Conservation (phyloP, 2,329 filamentous ascomycete genomes). For the Exserohilum rostratum region DNA sequence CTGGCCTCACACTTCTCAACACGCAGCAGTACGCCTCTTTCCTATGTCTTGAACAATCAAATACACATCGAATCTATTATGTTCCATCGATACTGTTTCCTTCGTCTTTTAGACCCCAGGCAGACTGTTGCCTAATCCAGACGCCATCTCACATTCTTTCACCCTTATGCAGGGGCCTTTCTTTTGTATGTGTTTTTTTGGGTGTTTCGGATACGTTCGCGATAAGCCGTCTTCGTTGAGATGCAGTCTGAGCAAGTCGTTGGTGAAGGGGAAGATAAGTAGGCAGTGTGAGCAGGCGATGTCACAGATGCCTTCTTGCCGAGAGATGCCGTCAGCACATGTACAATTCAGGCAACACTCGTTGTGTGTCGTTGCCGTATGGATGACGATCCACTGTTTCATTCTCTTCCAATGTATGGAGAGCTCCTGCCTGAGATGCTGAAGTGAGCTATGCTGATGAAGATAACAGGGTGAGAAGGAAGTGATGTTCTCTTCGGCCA, state of each 20-base stretch:
- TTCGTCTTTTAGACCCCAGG: background rate
- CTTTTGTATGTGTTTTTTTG: background rate
- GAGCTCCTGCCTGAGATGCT: background rate
- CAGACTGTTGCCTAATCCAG: background rate
- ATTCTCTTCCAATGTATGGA: background rate
- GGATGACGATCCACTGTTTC: background rate
- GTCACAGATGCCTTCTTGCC: too few relatives aligned
- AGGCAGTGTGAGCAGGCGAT: background rate
- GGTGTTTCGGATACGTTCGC: constrained; percentile 7
- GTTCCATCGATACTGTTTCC: background rate
- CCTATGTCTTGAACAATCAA: background rate
- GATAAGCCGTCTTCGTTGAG: background rate
- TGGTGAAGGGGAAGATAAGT: background rate
- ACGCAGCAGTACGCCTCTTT: too few relatives aligned
- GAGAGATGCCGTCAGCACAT: background rate
- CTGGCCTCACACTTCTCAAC: too few relatives aligned
- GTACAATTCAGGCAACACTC: too few relatives aligned
- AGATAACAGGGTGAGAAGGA: background rate
- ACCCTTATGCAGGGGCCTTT: background rate
- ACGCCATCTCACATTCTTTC: background rate
- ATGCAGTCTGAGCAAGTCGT: background rate
- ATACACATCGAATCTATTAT: background rate
- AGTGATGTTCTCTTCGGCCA: background rate
- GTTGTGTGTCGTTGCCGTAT: background rate
- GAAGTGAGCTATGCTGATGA: background rate